Base-by-base conservation (phyloP, 202 grass and related monocot genomes). In the Brachypodium distachyon region DNA sequence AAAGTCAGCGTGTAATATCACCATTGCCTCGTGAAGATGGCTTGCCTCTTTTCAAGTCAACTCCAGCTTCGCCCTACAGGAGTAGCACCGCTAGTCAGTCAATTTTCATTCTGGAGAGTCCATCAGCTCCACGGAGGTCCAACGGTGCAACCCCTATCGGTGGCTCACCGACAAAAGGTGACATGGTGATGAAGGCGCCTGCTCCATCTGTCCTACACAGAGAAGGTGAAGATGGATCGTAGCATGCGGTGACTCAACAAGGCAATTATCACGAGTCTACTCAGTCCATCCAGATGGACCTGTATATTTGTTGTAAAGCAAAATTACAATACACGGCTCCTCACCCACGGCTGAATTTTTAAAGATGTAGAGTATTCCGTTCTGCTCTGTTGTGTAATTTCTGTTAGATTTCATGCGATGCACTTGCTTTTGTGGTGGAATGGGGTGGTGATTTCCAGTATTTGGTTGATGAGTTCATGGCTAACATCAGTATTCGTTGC, bases 1-100 rank as follows among this genome's bases (percentile, higher is more conserved):
- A 81, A 49, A 81, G 57, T 18, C 70, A 60, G 38, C 76, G 53
- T 39, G 28, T 81, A 3, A 81, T 87, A 60, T 82, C 83, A 53
- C 83, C 89, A 19, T 56, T 90, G 78, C 54, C 61, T 2, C 81
- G 68, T 17, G 96, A 93, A 85, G 89, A 97, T 23, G 89, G 91
- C 54, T 29, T 72, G 7, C 83, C 89, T 55, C 77, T 90, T 76
- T 89, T 90, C 68, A 87, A 44, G 66, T 99, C 89, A 33, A 82
- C 55, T 17, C 87, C 89, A 9, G 53, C 83, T 67, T 98, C 91
- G 1, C 96, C 87, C 12, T 95, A 86, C 77, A 70, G 71, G 53
- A 46, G 73, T 3, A 67, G 77, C 32, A 76, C 83, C 49, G 85
- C 77, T 41, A 82, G 88, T 38, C 94, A 84, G 12, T 87, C 88